phyloP scores from a whole-genome alignment of 169 alveolate genomes.

The Plasmodium knowlesi region DNA sequence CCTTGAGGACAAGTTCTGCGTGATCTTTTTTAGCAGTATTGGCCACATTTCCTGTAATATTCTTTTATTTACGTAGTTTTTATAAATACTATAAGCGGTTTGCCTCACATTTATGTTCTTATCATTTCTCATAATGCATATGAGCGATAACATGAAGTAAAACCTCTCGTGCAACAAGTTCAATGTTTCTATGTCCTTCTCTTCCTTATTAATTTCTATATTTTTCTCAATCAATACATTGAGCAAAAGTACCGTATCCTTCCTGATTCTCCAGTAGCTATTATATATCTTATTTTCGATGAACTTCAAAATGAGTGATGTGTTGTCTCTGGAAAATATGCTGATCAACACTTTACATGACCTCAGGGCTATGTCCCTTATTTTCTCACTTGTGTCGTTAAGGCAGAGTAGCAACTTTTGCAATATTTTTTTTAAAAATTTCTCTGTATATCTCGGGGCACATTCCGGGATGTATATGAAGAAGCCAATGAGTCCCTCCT shows the following conservation, averaged over 20 bases:
- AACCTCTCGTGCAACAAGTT: slow-evolving; percentile 61
- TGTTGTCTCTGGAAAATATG: slow-evolving; percentile 40
- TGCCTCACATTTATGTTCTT: slow-evolving; percentile 69
- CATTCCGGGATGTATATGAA: slow-evolving; percentile 74
- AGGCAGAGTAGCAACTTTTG: slow-evolving; percentile 62
- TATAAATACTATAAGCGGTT: slow-evolving; percentile 53
- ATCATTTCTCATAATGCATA: slow-evolving; percentile 74
- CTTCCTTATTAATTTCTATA: slow-evolving; percentile 70
- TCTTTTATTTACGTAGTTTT: slow-evolving; percentile 57
- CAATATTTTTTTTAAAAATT: slow-evolving; percentile 68
- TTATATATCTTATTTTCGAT: slow-evolving; percentile 73
- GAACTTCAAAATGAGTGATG: slow-evolving; percentile 66
- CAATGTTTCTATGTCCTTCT: slow-evolving; percentile 34
- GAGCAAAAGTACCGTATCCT: slow-evolving; percentile 43
- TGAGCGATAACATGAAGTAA: slow-evolving; percentile 69
- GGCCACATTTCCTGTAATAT: slow-evolving; percentile 75
- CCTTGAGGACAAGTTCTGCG: slow-evolving; percentile 71
- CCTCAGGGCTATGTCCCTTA: slow-evolving; percentile 61
- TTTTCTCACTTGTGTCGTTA: slow-evolving; percentile 59
- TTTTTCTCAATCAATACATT: slow-evolving; percentile 70
- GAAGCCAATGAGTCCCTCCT: slow-evolving; percentile 72
- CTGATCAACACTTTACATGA: slow-evolving; percentile 62
- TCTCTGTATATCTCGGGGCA: slow-evolving; percentile 57
- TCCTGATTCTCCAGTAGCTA: slow-evolving; percentile 61
- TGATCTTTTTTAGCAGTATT: slow-evolving; percentile 54